Evolutionary conservation across 441 rosid genomes (phyloP).

Genomic region (Pelargonium cotyledonis): DNA sequence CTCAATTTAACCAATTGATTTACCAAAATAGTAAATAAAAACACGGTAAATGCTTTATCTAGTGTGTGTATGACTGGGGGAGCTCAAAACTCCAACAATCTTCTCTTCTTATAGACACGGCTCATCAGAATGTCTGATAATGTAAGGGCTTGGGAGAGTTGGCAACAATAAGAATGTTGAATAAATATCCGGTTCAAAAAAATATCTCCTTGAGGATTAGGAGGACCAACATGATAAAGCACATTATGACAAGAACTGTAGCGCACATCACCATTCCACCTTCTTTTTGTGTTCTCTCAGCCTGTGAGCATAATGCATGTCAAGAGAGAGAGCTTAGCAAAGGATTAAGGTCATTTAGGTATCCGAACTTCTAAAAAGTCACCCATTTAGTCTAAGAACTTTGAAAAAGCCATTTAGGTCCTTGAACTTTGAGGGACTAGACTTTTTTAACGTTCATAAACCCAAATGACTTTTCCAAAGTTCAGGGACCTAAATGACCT

Average conservation of each 20-base stretch:
- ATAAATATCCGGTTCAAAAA: slow-evolving; percentile 35
- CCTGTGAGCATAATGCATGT: slow-evolving; percentile 39
- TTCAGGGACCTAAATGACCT: no score
- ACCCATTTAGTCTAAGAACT: no score
- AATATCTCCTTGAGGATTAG: slow-evolving; percentile 71
- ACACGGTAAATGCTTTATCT: not conserved
- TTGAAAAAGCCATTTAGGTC: no score
- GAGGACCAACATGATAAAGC: slow-evolving; percentile 82
- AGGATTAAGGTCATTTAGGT: no score
- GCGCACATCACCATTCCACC: slow-evolving; percentile 99
- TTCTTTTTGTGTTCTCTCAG: slow-evolving; percentile 82
- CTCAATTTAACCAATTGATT: no score
- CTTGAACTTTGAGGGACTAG: no score
- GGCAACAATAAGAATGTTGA: slow-evolving; percentile 1
- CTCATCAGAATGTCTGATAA: slow-evolving; percentile 3
- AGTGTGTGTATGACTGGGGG: slow-evolving; percentile 7
- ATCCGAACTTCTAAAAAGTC: no score
- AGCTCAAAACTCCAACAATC: slow-evolving; percentile 13
- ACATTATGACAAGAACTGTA: slow-evolving; percentile 76
- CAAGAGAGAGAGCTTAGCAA: not conserved
- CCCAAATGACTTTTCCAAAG: no score
- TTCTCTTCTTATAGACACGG: slow-evolving; percentile 4
- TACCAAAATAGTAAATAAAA: no score
- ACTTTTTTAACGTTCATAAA: no score
- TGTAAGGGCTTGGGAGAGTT: slow-evolving; percentile 5